A percentile compares a stretch with the other conserved stretches of the same genome.
Conservation (phyloP, 2,329 filamentous ascomycete genomes). For the Arthrobotrys iridis region DNA sequence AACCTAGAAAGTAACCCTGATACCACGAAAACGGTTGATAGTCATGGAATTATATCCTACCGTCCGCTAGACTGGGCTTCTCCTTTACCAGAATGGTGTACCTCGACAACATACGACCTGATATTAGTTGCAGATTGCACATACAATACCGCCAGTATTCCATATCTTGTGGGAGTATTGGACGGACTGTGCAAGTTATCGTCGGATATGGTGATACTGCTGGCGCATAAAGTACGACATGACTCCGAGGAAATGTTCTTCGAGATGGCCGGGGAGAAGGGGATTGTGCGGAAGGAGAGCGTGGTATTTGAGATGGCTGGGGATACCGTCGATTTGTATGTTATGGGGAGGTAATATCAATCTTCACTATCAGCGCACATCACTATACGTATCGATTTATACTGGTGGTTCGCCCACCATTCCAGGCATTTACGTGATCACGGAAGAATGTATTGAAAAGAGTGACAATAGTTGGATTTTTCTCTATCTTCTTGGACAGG, state of each 20-base stretch:
- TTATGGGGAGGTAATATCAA: constrained; percentile 18
- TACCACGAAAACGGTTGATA: constrained; percentile 61
- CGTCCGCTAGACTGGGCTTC: constrained; percentile 73
- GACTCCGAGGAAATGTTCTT: constrained; percentile 74
- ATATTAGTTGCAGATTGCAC: constrained; percentile 77
- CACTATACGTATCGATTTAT: background rate
- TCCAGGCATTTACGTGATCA: background rate
- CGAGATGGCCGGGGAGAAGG: constrained; percentile 66
- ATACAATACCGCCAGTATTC: constrained; percentile 75
- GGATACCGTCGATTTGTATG: constrained; percentile 49
- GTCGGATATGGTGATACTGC: constrained; percentile 66
- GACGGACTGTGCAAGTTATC: constrained; percentile 64
- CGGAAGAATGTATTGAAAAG: constrained; percentile 1
- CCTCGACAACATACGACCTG: constrained; percentile 65
- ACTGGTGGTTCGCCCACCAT: background rate
- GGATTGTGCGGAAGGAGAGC: constrained; percentile 29
- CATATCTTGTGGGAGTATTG: constrained; percentile 71
- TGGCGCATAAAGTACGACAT: constrained; percentile 75
- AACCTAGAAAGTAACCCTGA: constrained; percentile 64
- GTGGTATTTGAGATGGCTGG: constrained; percentile 50
- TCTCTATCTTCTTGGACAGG: background rate
- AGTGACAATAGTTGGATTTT: constrained; percentile 39
- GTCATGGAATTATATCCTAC: constrained; percentile 45
- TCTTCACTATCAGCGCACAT: no score
- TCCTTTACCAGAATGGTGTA: constrained; percentile 63